Percentiles rank a stretch among this genome's conserved stretches.
Evolutionary conservation across 2,329 filamentous ascomycete genomes (phyloP).

Genomic region (Pleurostoma richardsiae): DNA sequence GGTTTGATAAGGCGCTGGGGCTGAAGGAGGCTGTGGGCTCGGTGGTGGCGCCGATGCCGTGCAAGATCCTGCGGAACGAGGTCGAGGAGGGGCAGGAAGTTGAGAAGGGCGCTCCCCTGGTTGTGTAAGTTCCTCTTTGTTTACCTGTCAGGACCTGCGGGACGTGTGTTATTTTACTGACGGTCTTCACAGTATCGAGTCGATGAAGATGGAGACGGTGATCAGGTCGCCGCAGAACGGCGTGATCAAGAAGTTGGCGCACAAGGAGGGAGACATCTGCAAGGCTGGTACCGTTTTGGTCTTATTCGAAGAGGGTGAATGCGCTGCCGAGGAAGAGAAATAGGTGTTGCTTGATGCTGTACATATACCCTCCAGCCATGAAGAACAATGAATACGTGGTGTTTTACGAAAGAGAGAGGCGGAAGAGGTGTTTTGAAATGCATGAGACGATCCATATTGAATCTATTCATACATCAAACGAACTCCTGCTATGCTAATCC

Average conservation of each 20-base stretch:
- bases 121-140: constrained; percentile 56
- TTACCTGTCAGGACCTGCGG: background rate
- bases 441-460: too few relatives aligned
- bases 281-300: constrained; percentile 6
- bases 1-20: constrained; percentile 85
- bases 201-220: constrained; percentile 87
- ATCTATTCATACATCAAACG: too few relatives aligned
- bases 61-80: constrained; percentile 89
- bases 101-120: constrained; percentile 77
- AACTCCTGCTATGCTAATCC: background rate
- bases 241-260: constrained; percentile 65
- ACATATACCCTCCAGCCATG: background rate
- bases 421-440: too few relatives aligned
- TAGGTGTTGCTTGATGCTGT: background rate
- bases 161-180: constrained; percentile 15
- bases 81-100: constrained; percentile 78
- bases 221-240: constrained; percentile 73
- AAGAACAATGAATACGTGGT: background rate
- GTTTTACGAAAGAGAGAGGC: background rate
- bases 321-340: background rate
- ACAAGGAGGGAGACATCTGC: constrained; percentile 64
- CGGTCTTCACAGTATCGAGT: constrained; percentile 57
- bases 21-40: constrained; percentile 75
- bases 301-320: constrained; percentile 9
- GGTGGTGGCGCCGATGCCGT: constrained; percentile 92